These are phyloP conservation scores for Cercophora samala DNA, from an alignment of 495 filamentous ascomycete genomes.

Conservation along the genomic window DNA sequence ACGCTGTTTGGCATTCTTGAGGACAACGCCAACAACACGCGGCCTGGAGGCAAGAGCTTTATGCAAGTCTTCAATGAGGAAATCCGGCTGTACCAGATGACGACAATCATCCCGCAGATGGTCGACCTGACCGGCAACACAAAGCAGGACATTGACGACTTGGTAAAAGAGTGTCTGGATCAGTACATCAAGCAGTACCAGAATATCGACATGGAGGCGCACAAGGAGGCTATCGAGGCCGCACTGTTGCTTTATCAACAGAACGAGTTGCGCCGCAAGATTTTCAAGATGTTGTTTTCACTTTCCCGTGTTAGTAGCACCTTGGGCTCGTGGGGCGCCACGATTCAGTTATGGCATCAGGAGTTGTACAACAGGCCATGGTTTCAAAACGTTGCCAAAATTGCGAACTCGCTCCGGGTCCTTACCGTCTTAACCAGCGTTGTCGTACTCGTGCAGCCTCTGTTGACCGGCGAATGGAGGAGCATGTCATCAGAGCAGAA, in stretches of 20 bases:
- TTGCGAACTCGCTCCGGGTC: too few species aligned
- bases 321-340: background rate
- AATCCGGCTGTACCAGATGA: background rate
- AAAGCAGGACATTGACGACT: background rate
- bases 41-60: slow-evolving; percentile 25
- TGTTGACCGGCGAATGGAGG: background rate
- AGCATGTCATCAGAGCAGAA: background rate
- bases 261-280: background rate
- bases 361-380: too few species aligned
- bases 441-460: too few species aligned
- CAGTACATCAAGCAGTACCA: slow-evolving; percentile 2
- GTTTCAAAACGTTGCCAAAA: too few species aligned
- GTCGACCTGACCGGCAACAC: background rate
- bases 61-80: background rate
- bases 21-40: background rate
- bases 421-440: too few species aligned
- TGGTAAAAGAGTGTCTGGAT: background rate
- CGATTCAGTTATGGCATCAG: too few species aligned
- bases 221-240: background rate
- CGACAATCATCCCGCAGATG: background rate
- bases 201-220: background rate
- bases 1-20: slow-evolving; percentile 1
- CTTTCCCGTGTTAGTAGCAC: background rate
- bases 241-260: background rate
- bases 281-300: background rate